These are phyloP conservation scores for Corynascus novoguineensis DNA, from an alignment of 495 filamentous ascomycete species.

Conservation along the genomic window DNA sequence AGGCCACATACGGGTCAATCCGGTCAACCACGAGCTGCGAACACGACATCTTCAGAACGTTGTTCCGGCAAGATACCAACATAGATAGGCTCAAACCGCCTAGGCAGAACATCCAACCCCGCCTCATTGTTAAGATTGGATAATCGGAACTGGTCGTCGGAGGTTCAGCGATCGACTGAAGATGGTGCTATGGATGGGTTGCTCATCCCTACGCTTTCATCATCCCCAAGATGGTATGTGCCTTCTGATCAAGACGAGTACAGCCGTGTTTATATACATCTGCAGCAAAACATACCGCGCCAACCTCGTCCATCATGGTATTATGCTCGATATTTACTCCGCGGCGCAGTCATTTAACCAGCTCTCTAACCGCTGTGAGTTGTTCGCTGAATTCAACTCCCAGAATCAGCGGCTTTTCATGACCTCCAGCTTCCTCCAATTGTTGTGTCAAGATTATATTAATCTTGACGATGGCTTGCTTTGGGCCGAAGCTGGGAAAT, in stretches of 20 bases:
- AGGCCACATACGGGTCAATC: not conserved
- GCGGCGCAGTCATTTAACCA: constrained; percentile 1
- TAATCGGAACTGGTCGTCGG: too few relatives aligned
- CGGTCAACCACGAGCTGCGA: not conserved
- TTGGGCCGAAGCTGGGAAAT: not conserved
- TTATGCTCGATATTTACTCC: not conserved
- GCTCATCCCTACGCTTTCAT: not conserved
- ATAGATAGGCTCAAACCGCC: not conserved
- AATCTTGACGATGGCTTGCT: not conserved
- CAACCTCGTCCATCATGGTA: too few relatives aligned
- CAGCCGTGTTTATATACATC: too few relatives aligned
- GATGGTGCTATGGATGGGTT: too few relatives aligned
- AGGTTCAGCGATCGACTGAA: too few relatives aligned
- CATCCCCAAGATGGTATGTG: not conserved
- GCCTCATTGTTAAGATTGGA: not conserved
- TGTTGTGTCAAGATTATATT: not conserved
- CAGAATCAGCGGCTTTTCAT: not conserved
- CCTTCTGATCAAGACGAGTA: too few relatives aligned
- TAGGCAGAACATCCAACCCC: not conserved
- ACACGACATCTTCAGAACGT: not conserved
- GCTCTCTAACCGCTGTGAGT: not conserved
- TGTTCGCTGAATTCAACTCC: not conserved
- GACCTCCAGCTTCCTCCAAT: not conserved
- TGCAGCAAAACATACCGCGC: too few relatives aligned
- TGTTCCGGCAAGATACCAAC: not conserved